Base-by-base conservation (phyloP, 2,329 filamentous ascomycete genomes). In the Nothomitra cinnamomea region DNA sequence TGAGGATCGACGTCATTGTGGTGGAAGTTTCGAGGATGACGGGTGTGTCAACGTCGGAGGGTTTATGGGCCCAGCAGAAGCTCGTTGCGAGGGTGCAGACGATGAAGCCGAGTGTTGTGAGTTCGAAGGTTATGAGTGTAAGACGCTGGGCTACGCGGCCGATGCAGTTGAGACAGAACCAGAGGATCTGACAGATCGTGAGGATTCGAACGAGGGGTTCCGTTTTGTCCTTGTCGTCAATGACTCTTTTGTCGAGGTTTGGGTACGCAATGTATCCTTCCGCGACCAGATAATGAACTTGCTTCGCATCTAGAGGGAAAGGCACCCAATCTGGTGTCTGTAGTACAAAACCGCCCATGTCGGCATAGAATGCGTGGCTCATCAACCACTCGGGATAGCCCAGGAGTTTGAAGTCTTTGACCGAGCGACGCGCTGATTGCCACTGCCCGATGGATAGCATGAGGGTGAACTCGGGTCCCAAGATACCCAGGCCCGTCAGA, bases 321-420 rank as follows among this genome's bases (percentile, higher is more conserved):
- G 53, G 43, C 5, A 15, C n/a, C 21, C 32, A 41, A 45, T 55
- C 55, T n/a, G 15, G 25, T 3, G 52, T 28, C 22, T 54, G 28
- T 3, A 57, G 43, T 7, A 50, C 10, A 32, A 56, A 49, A n/a
- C 56, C 56, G 13, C 56, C 56, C 13, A 51, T 45, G 38, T 57
- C 53, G 2, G 56, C 56, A 32, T 22, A 57, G 38, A 56, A 56
- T 32, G 48, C 42, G 25, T 57, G 55, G 12, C 45, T 51, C 8
- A 55, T 3, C 1, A 53, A 54, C 56, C 56, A 57, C 8, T 55
- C 41, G 15, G 17, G 17, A 35, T 54, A 43, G 5, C 52, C 52
- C 13, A 15, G 17, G 8, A 22, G 35, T 21, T 53, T 2, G 35
- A 38, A 38, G 7, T 7, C 35, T 38, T 38, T 38, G 35, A 38